Base-by-base conservation (phyloP, 202 grass and related monocot genomes). In the Setaria viridis region DNA sequence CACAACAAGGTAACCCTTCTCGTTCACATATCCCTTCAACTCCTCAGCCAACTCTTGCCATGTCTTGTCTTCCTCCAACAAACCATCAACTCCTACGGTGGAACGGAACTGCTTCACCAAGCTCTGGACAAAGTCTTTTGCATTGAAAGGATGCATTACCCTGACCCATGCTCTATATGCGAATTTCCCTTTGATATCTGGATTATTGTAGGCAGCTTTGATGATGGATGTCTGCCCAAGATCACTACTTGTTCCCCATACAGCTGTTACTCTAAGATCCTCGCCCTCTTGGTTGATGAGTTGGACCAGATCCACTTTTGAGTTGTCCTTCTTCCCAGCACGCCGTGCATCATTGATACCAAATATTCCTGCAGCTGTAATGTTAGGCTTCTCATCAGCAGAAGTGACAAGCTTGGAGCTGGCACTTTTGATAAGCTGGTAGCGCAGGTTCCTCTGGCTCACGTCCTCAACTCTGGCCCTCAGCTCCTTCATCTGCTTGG, bases 51-150 rank as follows among this genome's bases (percentile, higher is more conserved):
- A 70, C 6, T 45, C 25, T 25, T 25, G 25, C 25, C 25, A 25
- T 25, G 37, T 6, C 41, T 45, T 45, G 6, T 45, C 39, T 45
- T 12, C 10, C 1, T 21, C 7, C 55, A n/a, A 21, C 19, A 58
- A 3, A 3, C 0, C 0, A 0, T n/a, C 2, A 58, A 21, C 0
- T 4, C 55, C 55, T 9, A 0, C 20, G 0, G 39, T 12, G 0
- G 37, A 8, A 0, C 2, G 4, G 3, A 73, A 76, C 37, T 84
- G 39, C 2, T 6, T 19, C 6, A 85, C 34, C 6, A 85, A 3
- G 32, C 8, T 56, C 0, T 39, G 56, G 0, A 80, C 0, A 10
- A 86, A 62, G 1, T 32, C 32, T 0, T 1, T 71, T 21, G 6
- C 30, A 11, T 14, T 78, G 63, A 69, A 53, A 5, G 56, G 67